These are phyloP conservation scores for Botrytis cinerea DNA, from an alignment of 2,329 filamentous ascomycete species.

Conservation along the genomic window DNA sequence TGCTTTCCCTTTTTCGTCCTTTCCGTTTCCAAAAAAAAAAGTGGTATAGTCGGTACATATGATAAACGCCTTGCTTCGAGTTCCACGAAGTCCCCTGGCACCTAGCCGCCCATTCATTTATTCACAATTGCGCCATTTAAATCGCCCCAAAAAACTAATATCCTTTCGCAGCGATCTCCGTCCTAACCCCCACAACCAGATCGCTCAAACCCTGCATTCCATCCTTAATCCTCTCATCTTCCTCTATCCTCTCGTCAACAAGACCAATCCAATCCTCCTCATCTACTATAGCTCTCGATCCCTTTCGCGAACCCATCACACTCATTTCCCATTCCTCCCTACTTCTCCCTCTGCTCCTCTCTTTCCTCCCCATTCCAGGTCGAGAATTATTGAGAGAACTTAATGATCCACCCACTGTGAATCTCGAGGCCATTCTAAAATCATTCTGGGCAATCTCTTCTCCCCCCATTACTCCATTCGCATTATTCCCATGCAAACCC, in stretches of 20 bases:
- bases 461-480: not conserved
- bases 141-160: not conserved
- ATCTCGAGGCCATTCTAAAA: not conserved
- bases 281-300: not conserved
- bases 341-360: not conserved
- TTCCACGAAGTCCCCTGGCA: not conserved
- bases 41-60: not conserved
- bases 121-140: not conserved
- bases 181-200: too few species aligned
- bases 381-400: not conserved
- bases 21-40: not conserved
- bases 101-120: not conserved
- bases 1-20: not conserved
- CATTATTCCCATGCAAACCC: not conserved
- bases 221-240: not conserved
- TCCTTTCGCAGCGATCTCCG: not conserved
- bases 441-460: not conserved
- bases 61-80: not conserved
- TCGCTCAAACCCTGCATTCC: too few species aligned
- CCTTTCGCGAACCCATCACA: not conserved
- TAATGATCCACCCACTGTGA: not conserved
- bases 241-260: not conserved
- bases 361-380: not conserved
- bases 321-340: constrained; percentile 10
- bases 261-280: not conserved